Base-by-base conservation (phyloP, 2,329 filamentous ascomycete genomes). In the Stenocarpella maydis region DNA sequence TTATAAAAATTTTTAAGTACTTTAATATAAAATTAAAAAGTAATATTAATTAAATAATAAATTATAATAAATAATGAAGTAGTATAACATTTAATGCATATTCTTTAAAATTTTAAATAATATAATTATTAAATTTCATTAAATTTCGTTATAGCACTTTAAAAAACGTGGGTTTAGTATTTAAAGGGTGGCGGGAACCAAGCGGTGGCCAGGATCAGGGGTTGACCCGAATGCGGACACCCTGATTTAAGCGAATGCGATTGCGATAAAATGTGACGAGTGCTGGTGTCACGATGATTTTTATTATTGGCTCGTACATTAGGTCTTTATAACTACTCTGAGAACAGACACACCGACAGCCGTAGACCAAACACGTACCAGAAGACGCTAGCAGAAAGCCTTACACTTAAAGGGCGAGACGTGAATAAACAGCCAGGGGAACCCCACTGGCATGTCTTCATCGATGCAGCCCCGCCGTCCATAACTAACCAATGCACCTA, bases 161-260 rank as follows among this genome's bases (percentile, higher is more conserved):
- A n/a, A n/a, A n/a, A n/a, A n/a, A n/a, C n/a, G n/a, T n/a, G n/a
- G n/a, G n/a, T n/a, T n/a, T n/a, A n/a, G n/a, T n/a, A n/a, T n/a
- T n/a, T n/a, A n/a, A n/a, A n/a, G n/a, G n/a, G n/a, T n/a, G n/a
- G n/a, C n/a, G n/a, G n/a, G n/a, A n/a, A n/a, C n/a, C n/a, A n/a
- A n/a, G n/a, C n/a, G n/a, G n/a, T n/a, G n/a, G n/a, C n/a, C n/a
- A n/a, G n/a, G n/a, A n/a, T n/a, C n/a, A n/a, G n/a, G n/a, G n/a
- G n/a, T n/a, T n/a, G n/a, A n/a, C n/a, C n/a, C n/a, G n/a, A n/a
- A n/a, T n/a, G n/a, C n/a, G n/a, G n/a, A n/a, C n/a, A n/a, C n/a
- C n/a, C n/a, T n/a, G n/a, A 34, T 63, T 63, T 63, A 63, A 63
- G 58, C 58, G 58, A 63, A 31, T 63, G 58, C 58, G 58, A 63